These are phyloP conservation scores for Arthrobotrys pseudoclavata DNA, from an alignment of 2,329 filamentous ascomycete species.

Conservation along the genomic window DNA sequence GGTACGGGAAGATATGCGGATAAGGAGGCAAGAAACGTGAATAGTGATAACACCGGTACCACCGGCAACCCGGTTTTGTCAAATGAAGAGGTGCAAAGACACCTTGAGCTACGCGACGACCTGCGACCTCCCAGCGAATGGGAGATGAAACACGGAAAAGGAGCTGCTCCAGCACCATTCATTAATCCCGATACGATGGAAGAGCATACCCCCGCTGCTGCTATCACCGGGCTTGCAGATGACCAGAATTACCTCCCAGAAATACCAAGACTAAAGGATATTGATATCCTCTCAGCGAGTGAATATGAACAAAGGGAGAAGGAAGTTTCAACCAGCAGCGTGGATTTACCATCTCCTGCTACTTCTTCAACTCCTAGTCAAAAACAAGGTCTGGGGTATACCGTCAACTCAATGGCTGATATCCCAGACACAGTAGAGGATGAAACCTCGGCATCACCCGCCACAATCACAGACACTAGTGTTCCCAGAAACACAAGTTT, in stretches of 20 bases:
- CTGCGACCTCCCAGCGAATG: slow-evolving; percentile 42
- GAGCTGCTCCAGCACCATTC: slow-evolving; percentile 42
- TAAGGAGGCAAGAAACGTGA: slow-evolving; percentile 54
- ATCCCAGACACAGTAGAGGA: slow-evolving; percentile 30
- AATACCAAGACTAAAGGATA: slow-evolving; percentile 14
- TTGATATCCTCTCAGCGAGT: slow-evolving; percentile 37
- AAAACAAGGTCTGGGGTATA: slow-evolving; percentile 27
- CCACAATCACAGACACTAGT: background rate
- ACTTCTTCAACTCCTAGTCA: slow-evolving; percentile 38
- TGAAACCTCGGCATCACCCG: slow-evolving; percentile 14
- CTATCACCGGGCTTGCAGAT: slow-evolving; percentile 23
- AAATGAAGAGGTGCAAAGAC: slow-evolving; percentile 30
- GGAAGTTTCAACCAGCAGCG: slow-evolving; percentile 2
- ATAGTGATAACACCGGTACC: slow-evolving; percentile 42
- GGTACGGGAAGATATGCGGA: slow-evolving; percentile 48
- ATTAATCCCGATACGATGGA: slow-evolving; percentile 39
- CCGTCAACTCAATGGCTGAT: slow-evolving; percentile 49
- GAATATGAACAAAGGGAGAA: slow-evolving; percentile 34
- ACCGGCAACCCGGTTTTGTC: slow-evolving; percentile 37
- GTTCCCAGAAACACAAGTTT: slow-evolving; percentile 17
- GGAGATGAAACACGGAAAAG: slow-evolving; percentile 47
- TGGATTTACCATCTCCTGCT: slow-evolving; percentile 14
- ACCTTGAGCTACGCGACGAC: slow-evolving; percentile 27
- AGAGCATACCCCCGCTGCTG: slow-evolving; percentile 19
- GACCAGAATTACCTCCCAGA: slow-evolving; percentile 13